Evolutionary conservation across 495 filamentous ascomycete species (phyloP).

Genomic region (Corynascus novoguineensis): DNA sequence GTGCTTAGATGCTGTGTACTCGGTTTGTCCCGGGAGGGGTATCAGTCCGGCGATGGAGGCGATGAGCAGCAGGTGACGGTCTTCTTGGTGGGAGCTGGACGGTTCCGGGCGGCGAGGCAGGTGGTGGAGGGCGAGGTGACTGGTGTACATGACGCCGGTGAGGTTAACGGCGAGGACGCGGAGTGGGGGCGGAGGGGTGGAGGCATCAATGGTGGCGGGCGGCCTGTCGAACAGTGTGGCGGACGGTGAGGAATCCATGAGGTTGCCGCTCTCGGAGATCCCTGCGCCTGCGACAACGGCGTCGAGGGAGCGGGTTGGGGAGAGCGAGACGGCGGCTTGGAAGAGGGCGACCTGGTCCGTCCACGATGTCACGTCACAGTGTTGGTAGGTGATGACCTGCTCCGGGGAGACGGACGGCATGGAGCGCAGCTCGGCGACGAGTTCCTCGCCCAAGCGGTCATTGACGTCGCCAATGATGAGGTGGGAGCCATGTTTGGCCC

Average conservation of each 20-base stretch:
- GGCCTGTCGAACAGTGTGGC: conserved; percentile 33
- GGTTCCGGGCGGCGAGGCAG: conserved; percentile 26
- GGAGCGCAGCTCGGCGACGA: conserved; percentile 35
- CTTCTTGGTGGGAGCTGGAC: conserved; percentile 12
- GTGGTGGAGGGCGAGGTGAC: conserved; percentile 57
- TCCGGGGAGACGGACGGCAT: conserved; percentile 29
- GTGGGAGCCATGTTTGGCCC: conserved; percentile 37
- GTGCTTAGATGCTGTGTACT: conserved; percentile 60
- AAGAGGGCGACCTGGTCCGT: conserved; percentile 57
- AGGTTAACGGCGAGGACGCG: conserved; percentile 56
- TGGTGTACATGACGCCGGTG: conserved; percentile 58
- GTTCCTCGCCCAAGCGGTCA: conserved; percentile 31
- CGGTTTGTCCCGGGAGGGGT: conserved; percentile 42
- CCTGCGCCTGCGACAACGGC: conserved; percentile 65
- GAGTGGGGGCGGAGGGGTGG: conserved; percentile 40
- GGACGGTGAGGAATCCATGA: conserved; percentile 17
- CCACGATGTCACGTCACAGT: conserved; percentile 52
- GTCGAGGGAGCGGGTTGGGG: conserved; percentile 53
- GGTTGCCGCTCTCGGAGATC: conserved; percentile 41
- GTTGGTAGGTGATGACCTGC: conserved; percentile 41
- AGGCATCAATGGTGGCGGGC: conserved; percentile 17
- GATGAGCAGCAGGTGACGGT: conserved; percentile 51
- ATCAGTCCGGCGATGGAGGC: conserved; percentile 50
- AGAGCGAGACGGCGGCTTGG: conserved; percentile 44
- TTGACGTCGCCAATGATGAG: conserved; percentile 47